phyloP scores from a whole-genome alignment of 257 asterid genomes.

The Catharanthus roseus region DNA sequence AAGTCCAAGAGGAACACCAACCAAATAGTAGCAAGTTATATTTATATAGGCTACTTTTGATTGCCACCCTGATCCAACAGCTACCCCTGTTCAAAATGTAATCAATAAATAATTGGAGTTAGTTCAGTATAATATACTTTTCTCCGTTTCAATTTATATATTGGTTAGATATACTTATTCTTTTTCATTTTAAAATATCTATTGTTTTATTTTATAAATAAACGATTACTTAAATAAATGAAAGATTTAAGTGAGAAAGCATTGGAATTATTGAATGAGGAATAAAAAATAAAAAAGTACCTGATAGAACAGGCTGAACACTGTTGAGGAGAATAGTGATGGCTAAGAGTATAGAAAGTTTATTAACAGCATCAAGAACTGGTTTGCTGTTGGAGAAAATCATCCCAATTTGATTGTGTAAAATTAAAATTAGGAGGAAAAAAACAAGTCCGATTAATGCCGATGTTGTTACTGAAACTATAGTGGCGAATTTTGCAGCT shows the following conservation, averaged over 20 bases:
- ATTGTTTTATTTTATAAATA: no score
- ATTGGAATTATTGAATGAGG: no score
- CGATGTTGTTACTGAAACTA: constrained; percentile 50
- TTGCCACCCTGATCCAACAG: constrained; percentile 89
- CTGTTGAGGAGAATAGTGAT: constrained; percentile 62
- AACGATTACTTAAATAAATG: no score
- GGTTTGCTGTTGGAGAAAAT: constrained; percentile 43
- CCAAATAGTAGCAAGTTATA: constrained; percentile 56
- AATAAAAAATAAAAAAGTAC: constrained; percentile 19
- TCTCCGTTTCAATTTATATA: no score
- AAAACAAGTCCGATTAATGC: constrained; percentile 40
- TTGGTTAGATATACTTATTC: no score
- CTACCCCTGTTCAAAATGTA: constrained; percentile 42
- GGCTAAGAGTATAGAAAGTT: constrained; percentile 54
- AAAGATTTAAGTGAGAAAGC: neutral
- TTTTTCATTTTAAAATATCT: no score
- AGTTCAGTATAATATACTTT: neutral
- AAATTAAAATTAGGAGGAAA: constrained; percentile 44
- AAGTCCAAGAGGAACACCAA: constrained; percentile 63
- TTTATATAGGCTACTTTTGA: constrained; percentile 68
- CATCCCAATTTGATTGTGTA: constrained; percentile 43
- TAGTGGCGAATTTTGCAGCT: constrained; percentile 56
- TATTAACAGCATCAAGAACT: constrained; percentile 42
- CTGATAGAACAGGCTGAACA: constrained; percentile 68
- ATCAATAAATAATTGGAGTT: no score